Evolutionary conservation across 2,329 filamentous ascomycete species (phyloP).

Genomic region (Cladosporium colombiae): DNA sequence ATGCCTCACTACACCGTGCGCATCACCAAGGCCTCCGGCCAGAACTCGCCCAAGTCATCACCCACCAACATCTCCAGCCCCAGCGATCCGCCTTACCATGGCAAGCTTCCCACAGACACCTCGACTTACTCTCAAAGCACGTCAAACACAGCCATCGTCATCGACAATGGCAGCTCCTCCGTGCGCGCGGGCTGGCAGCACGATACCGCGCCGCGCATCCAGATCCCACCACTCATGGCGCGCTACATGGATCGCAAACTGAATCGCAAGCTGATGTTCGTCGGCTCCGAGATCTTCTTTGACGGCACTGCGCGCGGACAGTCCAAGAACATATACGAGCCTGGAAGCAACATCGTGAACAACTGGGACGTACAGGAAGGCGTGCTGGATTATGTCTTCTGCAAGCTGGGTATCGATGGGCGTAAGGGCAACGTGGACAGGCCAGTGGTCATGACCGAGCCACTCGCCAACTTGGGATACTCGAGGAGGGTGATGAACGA

Average conservation of each 20-base stretch:
- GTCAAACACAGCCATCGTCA: slow-evolving; percentile 75
- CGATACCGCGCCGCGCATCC: slow-evolving; percentile 76
- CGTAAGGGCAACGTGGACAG: slow-evolving; percentile 73
- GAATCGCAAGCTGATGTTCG: slow-evolving; percentile 87
- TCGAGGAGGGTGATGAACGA: slow-evolving; percentile 84
- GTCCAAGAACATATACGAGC: slow-evolving; percentile 86
- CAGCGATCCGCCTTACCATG: slow-evolving; percentile 62
- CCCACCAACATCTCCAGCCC: slow-evolving; percentile 55
- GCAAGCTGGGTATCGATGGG: slow-evolving; percentile 86
- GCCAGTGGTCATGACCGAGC: slow-evolving; percentile 93
- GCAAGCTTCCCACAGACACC: slow-evolving; percentile 57
- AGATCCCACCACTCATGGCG: slow-evolving; percentile 85
- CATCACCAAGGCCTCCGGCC: slow-evolving; percentile 31
- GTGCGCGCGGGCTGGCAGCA: slow-evolving; percentile 97
- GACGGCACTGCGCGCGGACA: slow-evolving; percentile 92
- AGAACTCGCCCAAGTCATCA: slow-evolving; percentile 54
- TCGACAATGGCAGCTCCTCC: slow-evolving; percentile 92
- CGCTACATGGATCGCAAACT: slow-evolving; percentile 94
- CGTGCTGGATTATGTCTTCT: slow-evolving; percentile 87
- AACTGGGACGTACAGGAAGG: slow-evolving; percentile 99
- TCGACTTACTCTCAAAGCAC: slow-evolving; percentile 72
- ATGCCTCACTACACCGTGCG: slow-evolving; percentile 41
- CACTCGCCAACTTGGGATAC: slow-evolving; percentile 87
- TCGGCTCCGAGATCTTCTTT: slow-evolving; percentile 88
- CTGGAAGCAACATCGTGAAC: slow-evolving; percentile 84